Evolutionary conservation across 441 rosid species (phyloP).

Genomic region (Jatropha podagrica): DNA sequence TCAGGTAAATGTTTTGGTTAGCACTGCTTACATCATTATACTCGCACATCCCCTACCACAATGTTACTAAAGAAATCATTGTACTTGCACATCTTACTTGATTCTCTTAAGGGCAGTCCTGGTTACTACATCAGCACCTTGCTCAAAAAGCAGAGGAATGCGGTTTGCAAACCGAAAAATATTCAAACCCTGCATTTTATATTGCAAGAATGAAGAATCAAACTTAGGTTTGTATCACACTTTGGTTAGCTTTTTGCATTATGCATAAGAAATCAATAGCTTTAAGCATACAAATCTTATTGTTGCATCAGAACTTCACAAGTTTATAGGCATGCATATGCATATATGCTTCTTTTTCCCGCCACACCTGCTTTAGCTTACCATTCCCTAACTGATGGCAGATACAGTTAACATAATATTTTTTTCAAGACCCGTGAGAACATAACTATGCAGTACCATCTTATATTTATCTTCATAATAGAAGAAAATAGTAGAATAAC

Average conservation of each 20-base stretch:
- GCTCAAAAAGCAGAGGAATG: constrained; percentile 97
- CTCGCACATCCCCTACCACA: neutral
- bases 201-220: constrained; percentile 1
- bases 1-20: constrained; percentile 6
- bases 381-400: neutral
- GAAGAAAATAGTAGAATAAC: neutral
- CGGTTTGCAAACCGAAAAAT: constrained; percentile 96
- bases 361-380: neutral
- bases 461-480: neutral
- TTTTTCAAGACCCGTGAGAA: neutral
- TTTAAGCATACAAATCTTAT: neutral
- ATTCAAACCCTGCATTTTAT: constrained; percentile 70
- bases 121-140: constrained; percentile 99
- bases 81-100: constrained; percentile 50
- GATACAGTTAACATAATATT: neutral
- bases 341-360: neutral
- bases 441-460: neutral
- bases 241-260: neutral
- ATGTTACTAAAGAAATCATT: neutral
- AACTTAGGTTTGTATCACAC: neutral
- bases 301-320: neutral
- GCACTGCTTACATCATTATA: constrained; percentile 1
- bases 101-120: constrained; percentile 93
- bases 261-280: neutral
- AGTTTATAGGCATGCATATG: neutral